Base-by-base conservation (phyloP, 805 yeast species). In the Candida pseudofarinosa region DNA sequence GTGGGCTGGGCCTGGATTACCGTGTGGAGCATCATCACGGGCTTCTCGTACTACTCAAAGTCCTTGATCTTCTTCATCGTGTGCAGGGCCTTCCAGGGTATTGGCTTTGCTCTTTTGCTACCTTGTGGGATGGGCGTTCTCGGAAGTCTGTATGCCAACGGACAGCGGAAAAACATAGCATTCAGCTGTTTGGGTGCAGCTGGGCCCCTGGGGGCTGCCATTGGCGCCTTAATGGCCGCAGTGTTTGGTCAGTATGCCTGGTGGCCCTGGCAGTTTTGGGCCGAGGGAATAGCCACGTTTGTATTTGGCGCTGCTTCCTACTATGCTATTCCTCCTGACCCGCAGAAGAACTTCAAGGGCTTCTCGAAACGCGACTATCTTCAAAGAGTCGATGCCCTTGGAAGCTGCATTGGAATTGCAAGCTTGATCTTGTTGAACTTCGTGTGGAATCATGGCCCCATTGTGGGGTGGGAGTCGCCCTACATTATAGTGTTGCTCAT, bases 381-480 rank as follows among this genome's bases (percentile, higher is more conserved):
- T 15, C 39, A 38, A 15, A 38, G 47, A 16, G 49, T 58, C 19
- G 71, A 56, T 43, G 18, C 52, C 33, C 30, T 56, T 43, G 71
- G 59, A 33, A 66, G 83, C 0, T 14, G 63, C 0, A 45, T 77
- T 12, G 90, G 87, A 3, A 74, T 85, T 3, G 44, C 63, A 4
- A 88, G 87, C 0, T 59, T 86, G 38, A 69, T 83, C 2, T 56
- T 85, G 28, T 68, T 86, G 56, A 84, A 81, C 50, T 80, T 85
- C 55, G 78, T 79, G 2, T 79, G 88, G 80, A 85, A 82, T 52
- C 89, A 86, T 56, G 91, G 85, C 2, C 87, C 91, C 0, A 71
- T 76, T 4, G 82, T 67, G 2, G 88, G 90, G 16, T 85, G 91
- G 91, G 51, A 60, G 8, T 56, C 54, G 1, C 73, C 81, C 0